Percentiles rank a stretch among this genome's conserved stretches.
These are phyloP conservation scores for Lactarius sp. DNA, from an alignment of 768 basidiomycete species.

Conservation along the genomic window DNA sequence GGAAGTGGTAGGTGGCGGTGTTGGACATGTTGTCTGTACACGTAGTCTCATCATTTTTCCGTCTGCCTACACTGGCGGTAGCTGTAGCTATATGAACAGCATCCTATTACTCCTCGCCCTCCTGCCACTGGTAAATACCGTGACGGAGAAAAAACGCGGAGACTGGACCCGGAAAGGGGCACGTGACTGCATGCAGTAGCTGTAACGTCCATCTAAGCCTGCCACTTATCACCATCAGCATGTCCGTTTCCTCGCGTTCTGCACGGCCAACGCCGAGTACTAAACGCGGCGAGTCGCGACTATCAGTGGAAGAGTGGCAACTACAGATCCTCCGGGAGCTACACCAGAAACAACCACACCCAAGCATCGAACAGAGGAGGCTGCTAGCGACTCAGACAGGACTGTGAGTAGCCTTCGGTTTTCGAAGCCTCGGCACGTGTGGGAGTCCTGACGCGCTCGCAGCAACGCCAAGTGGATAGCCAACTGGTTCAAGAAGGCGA, in stretches of 20 bases:
- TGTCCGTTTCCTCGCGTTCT: conserved; percentile 1
- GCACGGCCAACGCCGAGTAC: background rate
- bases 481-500: conserved; percentile 19
- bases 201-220: background rate
- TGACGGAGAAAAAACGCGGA: background rate
- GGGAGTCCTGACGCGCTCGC: background rate
- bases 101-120: background rate
- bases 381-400: conserved; percentile 20
- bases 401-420: conserved; percentile 15
- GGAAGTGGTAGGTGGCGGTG: conserved; percentile 43
- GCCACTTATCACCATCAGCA: background rate
- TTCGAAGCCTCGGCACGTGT: background rate
- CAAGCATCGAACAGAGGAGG: conserved; percentile 16
- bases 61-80: conserved; percentile 3
- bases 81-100: conserved; percentile 12
- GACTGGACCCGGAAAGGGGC: background rate
- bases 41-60: conserved; percentile 1
- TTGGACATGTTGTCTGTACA: conserved; percentile 12
- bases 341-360: conserved; percentile 11
- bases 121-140: background rate
- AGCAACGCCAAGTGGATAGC: conserved; percentile 24
- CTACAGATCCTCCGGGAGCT: conserved; percentile 15
- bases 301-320: conserved; percentile 19
- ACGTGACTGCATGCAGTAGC: background rate
- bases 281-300: background rate